Base-by-base conservation (phyloP, 805 yeast species). In the Kluyveromyces aestuarii region DNA sequence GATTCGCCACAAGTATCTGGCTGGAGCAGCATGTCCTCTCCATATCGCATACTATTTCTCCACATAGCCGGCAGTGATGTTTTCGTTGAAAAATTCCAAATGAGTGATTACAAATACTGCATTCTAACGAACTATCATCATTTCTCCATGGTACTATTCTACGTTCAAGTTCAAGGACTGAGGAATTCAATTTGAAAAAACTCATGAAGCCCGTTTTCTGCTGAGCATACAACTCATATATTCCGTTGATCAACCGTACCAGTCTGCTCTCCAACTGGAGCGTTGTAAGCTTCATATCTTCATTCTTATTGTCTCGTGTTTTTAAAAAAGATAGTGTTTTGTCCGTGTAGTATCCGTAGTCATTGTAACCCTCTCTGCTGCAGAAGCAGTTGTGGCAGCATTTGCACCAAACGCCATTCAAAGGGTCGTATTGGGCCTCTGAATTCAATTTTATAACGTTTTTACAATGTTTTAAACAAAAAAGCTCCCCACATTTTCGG, bases 21-120 rank as follows among this genome's bases (percentile, higher is more conserved):
- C 81, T 78, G 0, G 96, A 88, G 62, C 99, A 91, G 13, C 70
- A 81, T 8, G 71, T 75, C 44, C 51, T 67, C 46, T 63, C 56
- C 54, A 81, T 82, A 25, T 84, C 95, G 67, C 97, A 91, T 0
- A 88, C 87, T 1, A 85, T 78, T 27, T 66, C 60, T 0, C 98
- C 98, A 69, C 99, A 91, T 25, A 89, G 64, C 37, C 98, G 70
- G 64, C 99, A 93, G 63, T 91, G 99, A 62, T 93, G 98, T 54
- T 84, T 87, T 45, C 97, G 69, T 21, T 76, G 55, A 0, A 79
- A 61, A 41, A 84, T 66, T 10, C 75, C 71, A 62, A 88, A 93
- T 30, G 60, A 57, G 11, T 72, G 69, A 13, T 69, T 63, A 58
- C 99, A 91, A 8, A 85, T 68, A 8, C 75, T 71, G 61, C 99